Evolutionary conservation across 2,329 filamentous ascomycete genomes (phyloP), one percentile per base, ranked within the genome.

Genomic region (Aspergillus viridinutans): DNA sequence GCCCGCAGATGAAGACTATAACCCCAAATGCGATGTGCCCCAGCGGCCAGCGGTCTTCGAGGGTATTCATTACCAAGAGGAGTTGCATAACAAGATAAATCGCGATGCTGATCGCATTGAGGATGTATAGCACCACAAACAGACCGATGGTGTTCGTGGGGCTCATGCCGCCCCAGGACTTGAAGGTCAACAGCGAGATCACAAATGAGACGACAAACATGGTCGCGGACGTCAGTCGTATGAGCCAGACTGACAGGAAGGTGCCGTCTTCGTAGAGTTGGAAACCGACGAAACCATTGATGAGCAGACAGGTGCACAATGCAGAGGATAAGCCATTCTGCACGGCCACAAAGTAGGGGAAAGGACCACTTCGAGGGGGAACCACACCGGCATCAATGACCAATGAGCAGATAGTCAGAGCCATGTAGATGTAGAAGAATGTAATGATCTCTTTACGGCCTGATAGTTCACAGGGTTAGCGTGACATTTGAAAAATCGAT

Each of bases 211-310:
- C 86, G 61, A 88, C 79, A 76, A 97, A 97, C 78, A 95, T 93
- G 61, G 81, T 84, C 17, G 89, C 76, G 1, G 90, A 96, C 71
- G 85, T 87, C 29, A 90, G 77, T 53, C 93, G 87, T 60, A 99
- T 80, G 66, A 97, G 85, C 94, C 94, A 99, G 47, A 99, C 87
- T 0, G 92, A 97, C 43, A 97, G 80, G 1, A 89, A 88, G 1
- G 94, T 99, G 52, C 94, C 94, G 69, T 99, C 94, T 76, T 99
- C 94, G 74, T 99, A 99, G 12, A 99, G 81, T 76, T 97, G 94
- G 76, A 99, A 99, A 35, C 94, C 94, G 54, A 99, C 93, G 70
- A 99, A 99, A 47, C 94, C 94, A 74, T 97, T 97, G 80, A 99
- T 92, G 67, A 97, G 80, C 55, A 99, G 81, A 72, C 89, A 95